phyloP scores from a whole-genome alignment of 306 rosid species.

The Senna tora region DNA sequence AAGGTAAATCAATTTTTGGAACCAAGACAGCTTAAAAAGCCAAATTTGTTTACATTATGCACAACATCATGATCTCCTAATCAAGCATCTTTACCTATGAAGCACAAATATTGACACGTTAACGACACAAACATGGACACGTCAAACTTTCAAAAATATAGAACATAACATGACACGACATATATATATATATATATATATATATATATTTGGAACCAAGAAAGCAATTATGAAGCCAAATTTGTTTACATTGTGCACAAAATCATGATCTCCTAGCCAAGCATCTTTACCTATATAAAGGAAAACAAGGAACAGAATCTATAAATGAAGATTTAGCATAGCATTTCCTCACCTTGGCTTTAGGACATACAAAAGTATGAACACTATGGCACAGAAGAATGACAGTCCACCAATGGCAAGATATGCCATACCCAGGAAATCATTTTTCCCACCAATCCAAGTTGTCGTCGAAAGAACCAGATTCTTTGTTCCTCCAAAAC shows the following conservation, averaged over 20 bases:
- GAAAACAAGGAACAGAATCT: neutral
- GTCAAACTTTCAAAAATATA: no score
- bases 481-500: conserved; percentile 71
- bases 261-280: conserved; percentile 6
- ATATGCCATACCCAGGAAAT: conserved; percentile 73
- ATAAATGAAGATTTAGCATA: neutral
- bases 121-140: no score
- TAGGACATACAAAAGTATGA: conserved; percentile 70
- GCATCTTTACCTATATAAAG: neutral
- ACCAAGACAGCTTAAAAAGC: neutral
- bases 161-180: no score
- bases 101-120: no score
- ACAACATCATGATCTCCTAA: no score
- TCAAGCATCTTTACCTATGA: neutral
- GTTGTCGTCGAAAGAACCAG: conserved; percentile 80
- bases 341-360: conserved; percentile 68
- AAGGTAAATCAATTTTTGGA: neutral
- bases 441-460: conserved; percentile 88
- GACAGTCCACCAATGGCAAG: conserved; percentile 68
- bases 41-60: neutral
- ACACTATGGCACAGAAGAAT: conserved; percentile 57
- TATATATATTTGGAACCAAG: neutral
- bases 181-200: no score
- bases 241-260: no score
- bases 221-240: neutral